Percentiles rank a stretch among this genome's conserved stretches.
These are phyloP conservation scores for Pilasporangium apinafurcum DNA, from an alignment of 352 stramenopile species.

Conservation along the genomic window DNA sequence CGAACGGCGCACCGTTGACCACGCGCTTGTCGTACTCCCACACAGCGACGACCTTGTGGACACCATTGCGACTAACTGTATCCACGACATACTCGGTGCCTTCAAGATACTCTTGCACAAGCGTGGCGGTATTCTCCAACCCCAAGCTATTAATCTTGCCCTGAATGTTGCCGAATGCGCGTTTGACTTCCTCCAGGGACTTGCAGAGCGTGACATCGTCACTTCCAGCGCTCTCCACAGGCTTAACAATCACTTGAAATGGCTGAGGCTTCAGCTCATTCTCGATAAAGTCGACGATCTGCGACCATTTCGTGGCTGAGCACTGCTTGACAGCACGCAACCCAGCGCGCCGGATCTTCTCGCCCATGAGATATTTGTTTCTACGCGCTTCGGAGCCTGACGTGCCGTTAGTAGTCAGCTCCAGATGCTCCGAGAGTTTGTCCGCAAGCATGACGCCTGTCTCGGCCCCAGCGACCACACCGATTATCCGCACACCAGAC, in stretches of 20 bases:
- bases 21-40: slow-evolving; percentile 97
- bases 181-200: slow-evolving; percentile 85
- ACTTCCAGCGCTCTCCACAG: slow-evolving; percentile 88
- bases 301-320: slow-evolving; percentile 67
- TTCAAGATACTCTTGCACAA: slow-evolving; percentile 94
- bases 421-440: slow-evolving; percentile 83
- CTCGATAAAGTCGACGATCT: slow-evolving; percentile 80
- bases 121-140: slow-evolving; percentile 82
- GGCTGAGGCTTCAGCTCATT: slow-evolving; percentile 33
- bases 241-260: slow-evolving; percentile 90
- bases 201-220: slow-evolving; percentile 93
- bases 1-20: slow-evolving; percentile 90
- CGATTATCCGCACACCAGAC: slow-evolving; percentile 48
- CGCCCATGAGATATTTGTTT: slow-evolving; percentile 89
- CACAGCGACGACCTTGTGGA: slow-evolving; percentile 93
- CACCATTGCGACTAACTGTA: slow-evolving; percentile 89
- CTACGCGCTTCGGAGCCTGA: slow-evolving; percentile 69
- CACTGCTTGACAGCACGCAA: slow-evolving; percentile 79
- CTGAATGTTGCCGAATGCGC: slow-evolving; percentile 88
- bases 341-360: slow-evolving; percentile 67
- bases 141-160: slow-evolving; percentile 87
- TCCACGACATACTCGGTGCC: slow-evolving; percentile 97
- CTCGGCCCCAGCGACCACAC: slow-evolving; percentile 89
- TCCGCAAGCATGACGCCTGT: slow-evolving; percentile 91
- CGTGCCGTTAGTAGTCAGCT: slow-evolving; percentile 83